phyloP scores from a whole-genome alignment of 2,329 filamentous ascomycete genomes.

The Diaporthe nobilis region DNA sequence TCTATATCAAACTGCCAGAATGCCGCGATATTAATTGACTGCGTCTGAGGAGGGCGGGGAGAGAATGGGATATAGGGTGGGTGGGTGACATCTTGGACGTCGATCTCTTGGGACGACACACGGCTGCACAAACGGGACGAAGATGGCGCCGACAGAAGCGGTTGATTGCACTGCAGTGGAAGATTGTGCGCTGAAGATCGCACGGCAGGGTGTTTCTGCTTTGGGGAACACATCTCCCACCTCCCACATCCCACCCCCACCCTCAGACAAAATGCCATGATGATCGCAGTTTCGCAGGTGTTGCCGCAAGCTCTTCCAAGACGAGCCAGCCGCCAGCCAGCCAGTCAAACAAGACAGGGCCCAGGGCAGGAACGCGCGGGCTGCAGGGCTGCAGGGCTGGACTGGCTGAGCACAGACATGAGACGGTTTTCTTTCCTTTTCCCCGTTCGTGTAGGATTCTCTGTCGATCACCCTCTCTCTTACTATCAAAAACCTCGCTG shows the following conservation, averaged over 20 bases:
- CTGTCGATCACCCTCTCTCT: not conserved
- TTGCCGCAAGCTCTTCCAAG: slow-evolving; percentile 32
- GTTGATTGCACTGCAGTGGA: not conserved
- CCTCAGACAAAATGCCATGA: not conserved
- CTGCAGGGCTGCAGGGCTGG: slow-evolving; percentile 29
- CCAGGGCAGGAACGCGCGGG: not conserved
- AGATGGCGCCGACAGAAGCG: not conserved
- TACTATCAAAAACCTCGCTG: not conserved
- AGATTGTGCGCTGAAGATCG: not conserved
- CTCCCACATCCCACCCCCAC: not conserved
- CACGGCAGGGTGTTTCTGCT: not conserved
- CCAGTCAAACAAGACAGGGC: not conserved
- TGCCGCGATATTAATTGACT: slow-evolving; percentile 19
- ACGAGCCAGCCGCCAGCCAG: slow-evolving; percentile 17
- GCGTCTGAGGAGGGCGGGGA: not conserved
- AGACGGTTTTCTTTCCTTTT: not conserved
- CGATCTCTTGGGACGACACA: slow-evolving; percentile 4
- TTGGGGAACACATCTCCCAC: too few species aligned
- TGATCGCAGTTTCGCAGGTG: slow-evolving; percentile 8
- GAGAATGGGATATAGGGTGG: not conserved
- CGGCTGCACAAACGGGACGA: slow-evolving; percentile 11
- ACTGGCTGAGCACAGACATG: slow-evolving; percentile 13
- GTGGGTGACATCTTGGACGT: slow-evolving; percentile 19
- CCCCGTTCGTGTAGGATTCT: not conserved
- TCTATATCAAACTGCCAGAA: slow-evolving; percentile 27